Evolutionary conservation across 495 filamentous ascomycete genomes (phyloP), one percentile per base, ranked within the genome.

Genomic region (Penicillium tannophilum): DNA sequence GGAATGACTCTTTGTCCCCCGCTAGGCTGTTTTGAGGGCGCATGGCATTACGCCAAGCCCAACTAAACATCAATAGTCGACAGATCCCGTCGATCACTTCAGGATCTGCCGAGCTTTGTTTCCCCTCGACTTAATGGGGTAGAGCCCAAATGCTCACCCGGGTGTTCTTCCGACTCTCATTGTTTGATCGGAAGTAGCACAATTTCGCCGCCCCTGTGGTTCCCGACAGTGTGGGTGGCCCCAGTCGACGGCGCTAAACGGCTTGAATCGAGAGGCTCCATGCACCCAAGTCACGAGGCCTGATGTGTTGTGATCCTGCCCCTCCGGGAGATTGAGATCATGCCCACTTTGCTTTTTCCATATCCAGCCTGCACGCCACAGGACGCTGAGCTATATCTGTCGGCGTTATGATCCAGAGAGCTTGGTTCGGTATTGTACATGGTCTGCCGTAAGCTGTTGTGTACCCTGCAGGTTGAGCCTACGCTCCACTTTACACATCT

Each of bases 31-130:
- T 49, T 49, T 49, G 26, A 24, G 36, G 36, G 20, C 39, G 62
- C 67, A 63, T 72, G 71, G 68, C 70, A 70, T 70, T 35, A 59
- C 61, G 73, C 75, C 73, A 76, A 73, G 72, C 50, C 62, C 58
- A 63, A 66, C 74, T 73, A 73, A 76, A 70, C 66, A 72, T 68
- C 75, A 78, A 78, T 78, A 78, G 75, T 78, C 65, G 59, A 72
- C 73, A 67, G 75, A 77, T 77, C 75, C 64, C 58, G 74, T 73
- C 73, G 75, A 77, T 77, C 75, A 63, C 47, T 63, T 59, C 20
- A 60, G 72, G 69, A 75, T 72, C 69, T 67, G 62, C 69, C 63
- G 62, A 62, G 62, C 61, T 62, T 67, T 68, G 63, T 69, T 63
- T 52, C 59, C 59, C 35, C 35, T 33, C 16, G 11, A 23, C 16